Percentiles rank a stretch among this genome's conserved stretches.
These are phyloP conservation scores for Boletus rubescentipes DNA, from an alignment of 768 basidiomycete genomes.

Conservation along the genomic window DNA sequence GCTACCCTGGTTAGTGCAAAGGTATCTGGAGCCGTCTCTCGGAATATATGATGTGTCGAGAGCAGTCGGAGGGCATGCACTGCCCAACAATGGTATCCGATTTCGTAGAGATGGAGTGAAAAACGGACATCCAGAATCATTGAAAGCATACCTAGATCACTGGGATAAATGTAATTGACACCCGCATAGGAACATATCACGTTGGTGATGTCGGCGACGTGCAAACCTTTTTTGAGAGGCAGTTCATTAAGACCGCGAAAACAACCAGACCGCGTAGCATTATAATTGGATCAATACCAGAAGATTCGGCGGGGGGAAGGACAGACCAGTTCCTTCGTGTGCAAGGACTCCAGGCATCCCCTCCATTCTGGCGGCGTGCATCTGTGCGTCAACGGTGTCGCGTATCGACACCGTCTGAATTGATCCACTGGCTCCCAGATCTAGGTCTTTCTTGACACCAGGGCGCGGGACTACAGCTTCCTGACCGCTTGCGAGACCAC, in stretches of 20 bases:
- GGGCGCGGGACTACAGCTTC: background rate
- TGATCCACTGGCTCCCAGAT: background rate
- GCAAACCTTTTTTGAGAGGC: constrained; percentile 16
- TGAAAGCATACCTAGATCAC: constrained; percentile 15
- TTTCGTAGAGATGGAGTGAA: background rate
- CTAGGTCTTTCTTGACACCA: background rate
- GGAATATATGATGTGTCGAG: constrained; percentile 74
- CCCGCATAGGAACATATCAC: constrained; percentile 21
- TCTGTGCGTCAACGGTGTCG: background rate
- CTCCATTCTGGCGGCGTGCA: background rate
- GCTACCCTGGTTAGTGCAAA: constrained; percentile 74
- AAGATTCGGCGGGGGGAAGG: too few species aligned
- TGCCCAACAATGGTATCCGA: constrained; percentile 21
- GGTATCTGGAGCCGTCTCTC: constrained; percentile 66
- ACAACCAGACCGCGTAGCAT: background rate
- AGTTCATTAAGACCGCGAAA: background rate
- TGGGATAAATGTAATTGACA: constrained; percentile 17
- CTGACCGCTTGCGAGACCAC: constrained; percentile 45
- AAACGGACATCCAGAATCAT: background rate
- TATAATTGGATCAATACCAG: background rate
- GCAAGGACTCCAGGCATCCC: background rate
- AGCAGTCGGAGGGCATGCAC: constrained; percentile 74
- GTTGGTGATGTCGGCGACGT: constrained; percentile 21
- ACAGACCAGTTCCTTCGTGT: constrained; percentile 7
- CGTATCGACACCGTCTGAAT: background rate